Percentiles rank a stretch among this genome's conserved stretches.
Conservation (phyloP, 2,329 filamentous ascomycete species). For the Aspergillus costaricaensis region DNA sequence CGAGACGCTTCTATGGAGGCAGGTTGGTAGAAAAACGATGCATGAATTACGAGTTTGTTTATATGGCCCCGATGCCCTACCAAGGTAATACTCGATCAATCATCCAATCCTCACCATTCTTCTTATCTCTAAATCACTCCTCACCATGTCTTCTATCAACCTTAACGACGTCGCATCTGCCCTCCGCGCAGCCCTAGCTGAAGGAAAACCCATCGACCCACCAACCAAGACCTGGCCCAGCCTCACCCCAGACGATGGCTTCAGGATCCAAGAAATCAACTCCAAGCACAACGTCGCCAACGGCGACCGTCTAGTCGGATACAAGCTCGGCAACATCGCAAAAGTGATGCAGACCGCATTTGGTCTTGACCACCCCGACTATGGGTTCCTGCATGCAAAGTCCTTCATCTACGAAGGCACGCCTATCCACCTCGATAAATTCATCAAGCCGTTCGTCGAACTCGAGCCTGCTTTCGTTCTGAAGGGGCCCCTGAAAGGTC, state of each 20-base stretch:
- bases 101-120: no score
- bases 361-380: conserved; percentile 23
- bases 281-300: conserved; percentile 16
- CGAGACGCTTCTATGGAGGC: no score
- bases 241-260: conserved; percentile 16
- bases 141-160: background rate
- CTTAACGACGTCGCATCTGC: conserved; percentile 14
- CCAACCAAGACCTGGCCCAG: conserved; percentile 20
- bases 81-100: no score
- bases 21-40: no score
- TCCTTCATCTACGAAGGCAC: conserved; percentile 22
- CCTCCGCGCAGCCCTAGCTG: conserved; percentile 17
- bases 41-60: no score
- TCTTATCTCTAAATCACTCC: no score
- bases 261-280: conserved; percentile 20
- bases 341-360: conserved; percentile 26
- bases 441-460: conserved; percentile 23
- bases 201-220: conserved; percentile 16
- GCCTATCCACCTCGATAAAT: conserved; percentile 5
- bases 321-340: conserved; percentile 26
- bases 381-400: conserved; percentile 22
- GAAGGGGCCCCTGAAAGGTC: conserved; percentile 13
- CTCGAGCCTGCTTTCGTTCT: conserved; percentile 22
- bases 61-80: no score
- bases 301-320: conserved; percentile 22